Evolutionary conservation across 2,329 filamentous ascomycete genomes (phyloP).

Genomic region (Arthrobotrys entomopaga): DNA sequence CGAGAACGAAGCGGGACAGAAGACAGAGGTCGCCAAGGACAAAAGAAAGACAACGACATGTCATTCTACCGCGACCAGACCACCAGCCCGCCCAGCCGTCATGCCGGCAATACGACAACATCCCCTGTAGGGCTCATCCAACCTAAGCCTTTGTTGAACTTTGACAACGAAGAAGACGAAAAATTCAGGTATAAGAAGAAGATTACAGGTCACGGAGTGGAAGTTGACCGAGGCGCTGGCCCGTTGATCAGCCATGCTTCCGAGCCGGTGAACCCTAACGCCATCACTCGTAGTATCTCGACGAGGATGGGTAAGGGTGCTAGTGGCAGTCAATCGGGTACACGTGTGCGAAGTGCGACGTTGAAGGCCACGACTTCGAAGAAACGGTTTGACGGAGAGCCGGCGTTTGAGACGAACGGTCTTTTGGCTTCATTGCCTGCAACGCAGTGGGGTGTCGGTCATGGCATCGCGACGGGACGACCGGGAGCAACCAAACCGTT

Average conservation of each 20-base stretch:
- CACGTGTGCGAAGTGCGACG: constrained; percentile 38
- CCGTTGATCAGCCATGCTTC: constrained; percentile 48
- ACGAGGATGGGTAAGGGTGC: constrained; percentile 37
- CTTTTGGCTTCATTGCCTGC: constrained; percentile 43
- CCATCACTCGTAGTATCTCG: constrained; percentile 36
- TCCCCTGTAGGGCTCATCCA: constrained; percentile 33
- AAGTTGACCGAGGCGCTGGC: constrained; percentile 36
- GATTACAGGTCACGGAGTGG: constrained; percentile 48
- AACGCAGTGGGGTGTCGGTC: constrained; percentile 7
- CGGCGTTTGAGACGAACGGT: constrained; percentile 44
- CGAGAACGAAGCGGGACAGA: constrained; percentile 23
- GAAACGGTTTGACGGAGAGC: constrained; percentile 32
- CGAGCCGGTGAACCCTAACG: constrained; percentile 26
- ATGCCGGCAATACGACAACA: not conserved
- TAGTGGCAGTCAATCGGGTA: constrained; percentile 4
- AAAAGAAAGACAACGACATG: constrained; percentile 32
- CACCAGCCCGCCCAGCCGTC: constrained; percentile 35
- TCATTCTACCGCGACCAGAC: constrained; percentile 40
- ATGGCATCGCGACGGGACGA: constrained; percentile 43
- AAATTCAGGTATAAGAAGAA: constrained; percentile 45
- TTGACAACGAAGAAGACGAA: constrained; percentile 42
- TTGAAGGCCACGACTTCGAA: constrained; percentile 34
- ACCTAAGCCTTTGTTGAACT: constrained; percentile 37
- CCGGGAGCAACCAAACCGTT: constrained; percentile 37
- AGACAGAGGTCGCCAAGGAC: constrained; percentile 39